Conservation (phyloP, 345 rosid genomes). For the Mallotus nudiflorus region DNA sequence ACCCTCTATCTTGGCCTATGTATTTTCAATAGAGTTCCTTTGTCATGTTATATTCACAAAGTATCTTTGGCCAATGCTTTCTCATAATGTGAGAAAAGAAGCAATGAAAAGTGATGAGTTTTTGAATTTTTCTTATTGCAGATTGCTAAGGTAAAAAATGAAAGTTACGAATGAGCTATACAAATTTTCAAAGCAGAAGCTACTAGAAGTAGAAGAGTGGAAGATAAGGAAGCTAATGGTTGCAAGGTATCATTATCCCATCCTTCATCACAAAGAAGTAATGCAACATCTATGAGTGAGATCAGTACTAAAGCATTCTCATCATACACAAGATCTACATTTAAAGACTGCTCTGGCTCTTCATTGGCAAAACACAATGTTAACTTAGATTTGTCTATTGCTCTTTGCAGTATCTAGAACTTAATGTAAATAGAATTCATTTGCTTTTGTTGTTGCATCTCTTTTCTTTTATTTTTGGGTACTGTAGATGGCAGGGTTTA, state of each 20-base stretch:
- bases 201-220: background rate
- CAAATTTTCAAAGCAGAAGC: background rate
- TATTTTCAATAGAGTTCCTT: background rate
- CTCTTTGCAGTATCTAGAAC: slow-evolving; percentile 54
- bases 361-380: slow-evolving; percentile 35
- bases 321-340: slow-evolving; percentile 36
- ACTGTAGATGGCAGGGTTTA: too few species aligned
- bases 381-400: slow-evolving; percentile 68
- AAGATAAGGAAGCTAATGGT: slow-evolving; percentile 20
- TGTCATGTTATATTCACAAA: background rate
- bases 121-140: slow-evolving; percentile 6
- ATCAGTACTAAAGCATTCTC: slow-evolving; percentile 71
- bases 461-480: background rate
- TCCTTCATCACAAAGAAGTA: slow-evolving; percentile 44
- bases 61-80: too few species aligned
- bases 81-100: too few species aligned
- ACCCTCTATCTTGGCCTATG: background rate
- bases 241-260: slow-evolving; percentile 49
- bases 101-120: too few species aligned
- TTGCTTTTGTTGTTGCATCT: too few species aligned
- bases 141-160: slow-evolving; percentile 36
- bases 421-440: background rate
- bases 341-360: slow-evolving; percentile 42
- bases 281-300: slow-evolving; percentile 58
- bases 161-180: background rate